phyloP scores from a whole-genome alignment of 1,284 basidiomycete genomes.

The Chiua sp. region DNA sequence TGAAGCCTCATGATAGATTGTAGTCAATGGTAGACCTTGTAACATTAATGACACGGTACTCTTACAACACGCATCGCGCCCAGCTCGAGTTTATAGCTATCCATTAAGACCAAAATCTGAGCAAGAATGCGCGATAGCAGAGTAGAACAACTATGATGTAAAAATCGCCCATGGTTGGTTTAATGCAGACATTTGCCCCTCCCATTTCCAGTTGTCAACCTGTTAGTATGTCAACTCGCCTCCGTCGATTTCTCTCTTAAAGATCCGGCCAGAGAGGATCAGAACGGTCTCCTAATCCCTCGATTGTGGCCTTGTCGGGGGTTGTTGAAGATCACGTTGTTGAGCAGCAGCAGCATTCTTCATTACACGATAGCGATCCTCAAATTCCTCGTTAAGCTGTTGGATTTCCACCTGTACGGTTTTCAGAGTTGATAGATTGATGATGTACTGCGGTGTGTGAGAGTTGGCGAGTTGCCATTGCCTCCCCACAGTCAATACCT shows the following conservation, averaged over 20 bases:
- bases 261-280: constrained; percentile 61
- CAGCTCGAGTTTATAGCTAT: constrained; percentile 24
- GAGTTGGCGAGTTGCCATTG: constrained; percentile 54
- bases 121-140: constrained; percentile 44
- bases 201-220: constrained; percentile 72
- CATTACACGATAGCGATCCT: constrained; percentile 30
- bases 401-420: constrained; percentile 53
- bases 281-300: constrained; percentile 45
- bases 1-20: constrained; percentile 26
- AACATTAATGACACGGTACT: constrained; percentile 12
- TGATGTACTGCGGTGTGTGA: constrained; percentile 55
- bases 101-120: constrained; percentile 44
- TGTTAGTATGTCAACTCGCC: constrained; percentile 76
- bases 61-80: constrained; percentile 17
- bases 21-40: constrained; percentile 16
- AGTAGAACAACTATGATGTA: constrained; percentile 51
- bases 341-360: constrained; percentile 14
- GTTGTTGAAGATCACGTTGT: too few relatives aligned
- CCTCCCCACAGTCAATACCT: constrained; percentile 57
- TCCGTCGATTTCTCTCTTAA: constrained; percentile 78
- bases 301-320: constrained; percentile 49
- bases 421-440: constrained; percentile 50
- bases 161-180: constrained; percentile 79
- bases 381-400: constrained; percentile 47
- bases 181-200: constrained; percentile 61